Evolutionary conservation across 495 filamentous ascomycete genomes (phyloP), one percentile per base, ranked within the genome.

Genomic region (Neurospora pannonica): DNA sequence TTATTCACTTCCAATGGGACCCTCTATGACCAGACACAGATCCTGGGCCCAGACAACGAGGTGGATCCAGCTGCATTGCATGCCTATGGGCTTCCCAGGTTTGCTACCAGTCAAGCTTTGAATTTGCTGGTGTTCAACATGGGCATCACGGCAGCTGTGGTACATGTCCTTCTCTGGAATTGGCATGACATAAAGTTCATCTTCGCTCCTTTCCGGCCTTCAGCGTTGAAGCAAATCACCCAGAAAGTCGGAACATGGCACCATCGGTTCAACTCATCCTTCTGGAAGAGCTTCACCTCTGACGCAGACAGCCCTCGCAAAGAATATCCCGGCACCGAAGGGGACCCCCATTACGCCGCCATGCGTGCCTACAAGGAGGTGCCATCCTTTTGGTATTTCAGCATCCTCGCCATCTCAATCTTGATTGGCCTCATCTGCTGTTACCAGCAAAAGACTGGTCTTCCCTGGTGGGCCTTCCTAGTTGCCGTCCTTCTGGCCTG

Each of bases 401-500:
- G 72, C 0, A 78, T 87, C 9, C 78, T 89, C 17, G 71, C 86
- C 31, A 67, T 83, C 24, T 84, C 83, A 28, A 85, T 87, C 69
- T 60, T 87, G 43, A 79, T 86, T 4, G 88, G 85, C 2, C 77
- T 90, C 5, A 80, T 82, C 24, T 84, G 84, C 21, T 81, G 84
- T 31, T 83, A 86, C 72, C 82, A 82, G 73, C 83, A 84, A 71
- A 75, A 87, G 6, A 85, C 85, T 17, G 85, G 85, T 1, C 83
- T 89, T 4, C 86, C 88, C 4, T 86, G 81, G 72, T 89, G 87
- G 88, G 88, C 83, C 5, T 88, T 86, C 71, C 75, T 90, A 34
- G 75, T 89, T 13, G 76, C 87, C 62, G 78, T 77, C 37, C 39
- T 83, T 13, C 71, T 84, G 4, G 75, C 77, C 17, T 71, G 70